Percentiles rank a stretch among this genome's conserved stretches.
These are phyloP conservation scores for Lipomyces sp. DNA, from an alignment of 805 yeast genomes.

Conservation along the genomic window DNA sequence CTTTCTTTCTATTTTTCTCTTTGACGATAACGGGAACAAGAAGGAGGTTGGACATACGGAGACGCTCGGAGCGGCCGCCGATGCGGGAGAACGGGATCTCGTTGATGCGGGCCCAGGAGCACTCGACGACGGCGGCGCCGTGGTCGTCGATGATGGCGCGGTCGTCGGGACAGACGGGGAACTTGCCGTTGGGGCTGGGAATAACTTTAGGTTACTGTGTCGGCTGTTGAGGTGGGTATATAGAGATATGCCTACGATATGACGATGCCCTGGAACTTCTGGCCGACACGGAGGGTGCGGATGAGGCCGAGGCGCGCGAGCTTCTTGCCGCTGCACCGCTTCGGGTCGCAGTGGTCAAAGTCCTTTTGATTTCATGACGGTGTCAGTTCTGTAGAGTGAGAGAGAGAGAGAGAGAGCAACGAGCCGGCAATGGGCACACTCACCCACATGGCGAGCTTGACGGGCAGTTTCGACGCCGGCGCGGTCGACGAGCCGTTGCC, in stretches of 20 bases:
- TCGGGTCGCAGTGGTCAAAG: conserved; percentile 97
- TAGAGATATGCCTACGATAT: conserved; percentile 48
- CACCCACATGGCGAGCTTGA: conserved; percentile 87
- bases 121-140: conserved; percentile 98
- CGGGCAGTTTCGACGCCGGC: conserved; percentile 31
- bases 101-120: conserved; percentile 97
- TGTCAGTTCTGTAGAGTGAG: too few relatives aligned
- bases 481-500: too few relatives aligned
- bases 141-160: conserved; percentile 63
- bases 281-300: conserved; percentile 78
- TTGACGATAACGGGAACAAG: too few relatives aligned
- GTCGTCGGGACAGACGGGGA: conserved; percentile 88
- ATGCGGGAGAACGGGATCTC: conserved; percentile 93
- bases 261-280: conserved; percentile 84
- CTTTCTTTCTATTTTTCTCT: too few relatives aligned
- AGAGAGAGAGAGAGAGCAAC: background rate
- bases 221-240: too few relatives aligned
- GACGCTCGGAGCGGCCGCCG: conserved; percentile 84
- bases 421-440: conserved; percentile 3
- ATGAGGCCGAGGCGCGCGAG: conserved; percentile 84
- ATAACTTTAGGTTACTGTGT: background rate
- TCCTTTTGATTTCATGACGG: too few relatives aligned
- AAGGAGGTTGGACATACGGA: conserved; percentile 42
- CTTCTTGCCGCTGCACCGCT: conserved; percentile 93
- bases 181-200: conserved; percentile 71